A percentile compares a stretch with the other conserved stretches of the same genome.
Conservation (phyloP, 1,284 basidiomycete species). For the Melampsora americana region DNA sequence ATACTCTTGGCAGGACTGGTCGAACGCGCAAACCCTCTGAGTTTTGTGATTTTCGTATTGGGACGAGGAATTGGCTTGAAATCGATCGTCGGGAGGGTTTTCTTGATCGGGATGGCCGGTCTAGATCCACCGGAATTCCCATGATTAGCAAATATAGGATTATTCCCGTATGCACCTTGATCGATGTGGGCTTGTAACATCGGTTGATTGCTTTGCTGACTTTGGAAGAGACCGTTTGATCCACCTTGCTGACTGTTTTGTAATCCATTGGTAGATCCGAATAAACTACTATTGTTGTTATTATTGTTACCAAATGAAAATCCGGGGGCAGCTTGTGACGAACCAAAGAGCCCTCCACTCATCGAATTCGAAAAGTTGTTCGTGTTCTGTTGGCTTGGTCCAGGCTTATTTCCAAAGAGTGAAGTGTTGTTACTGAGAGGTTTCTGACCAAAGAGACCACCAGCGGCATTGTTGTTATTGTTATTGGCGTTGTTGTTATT, state of each 20-base stretch:
- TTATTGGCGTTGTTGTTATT: conserved; percentile 54
- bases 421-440: conserved; percentile 47
- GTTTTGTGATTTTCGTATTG: conserved; percentile 39
- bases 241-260: conserved; percentile 20
- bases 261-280: conserved; percentile 43
- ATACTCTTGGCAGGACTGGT: conserved; percentile 39
- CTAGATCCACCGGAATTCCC: conserved; percentile 31
- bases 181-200: conserved; percentile 76
- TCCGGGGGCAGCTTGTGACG: conserved; percentile 1
- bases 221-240: conserved; percentile 38
- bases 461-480: conserved; percentile 51
- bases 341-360: conserved; percentile 47
- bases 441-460: conserved; percentile 57
- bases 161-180: conserved; percentile 79
- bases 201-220: conserved; percentile 50
- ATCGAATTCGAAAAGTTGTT: conserved; percentile 54
- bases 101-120: conserved; percentile 42
- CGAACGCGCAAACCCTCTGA: conserved; percentile 41
- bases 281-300: conserved; percentile 45
- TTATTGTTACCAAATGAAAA: conserved; percentile 39
- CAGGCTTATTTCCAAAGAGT: conserved; percentile 41
- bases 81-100: conserved; percentile 38
- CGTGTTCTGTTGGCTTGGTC: conserved; percentile 14
- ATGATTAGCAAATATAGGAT: conserved; percentile 59
- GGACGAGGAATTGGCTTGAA: conserved; percentile 44